phyloP scores from a whole-genome alignment of 2,329 filamentous ascomycete species.

The Diaporthe citri region DNA sequence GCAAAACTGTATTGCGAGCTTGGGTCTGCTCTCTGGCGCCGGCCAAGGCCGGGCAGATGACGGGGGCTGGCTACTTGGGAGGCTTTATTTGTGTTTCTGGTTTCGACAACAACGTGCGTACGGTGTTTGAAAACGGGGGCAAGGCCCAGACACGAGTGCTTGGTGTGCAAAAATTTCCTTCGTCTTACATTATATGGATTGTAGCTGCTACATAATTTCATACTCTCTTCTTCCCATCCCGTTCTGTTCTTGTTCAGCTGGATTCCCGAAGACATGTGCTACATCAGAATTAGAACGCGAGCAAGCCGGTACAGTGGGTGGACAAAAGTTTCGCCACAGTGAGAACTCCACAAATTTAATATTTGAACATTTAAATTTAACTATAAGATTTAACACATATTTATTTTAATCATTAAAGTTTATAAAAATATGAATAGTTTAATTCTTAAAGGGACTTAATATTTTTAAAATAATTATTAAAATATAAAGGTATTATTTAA shows the following conservation, averaged over 20 bases:
- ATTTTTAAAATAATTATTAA: no score
- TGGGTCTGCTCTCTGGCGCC: slow-evolving; percentile 1
- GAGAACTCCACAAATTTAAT: no score
- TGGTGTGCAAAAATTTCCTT: slow-evolving; percentile 4
- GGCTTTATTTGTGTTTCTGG: background rate
- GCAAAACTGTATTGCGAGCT: slow-evolving; percentile 28
- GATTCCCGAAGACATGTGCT: background rate
- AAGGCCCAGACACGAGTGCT: slow-evolving; percentile 8
- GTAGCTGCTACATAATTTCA: slow-evolving; percentile 25
- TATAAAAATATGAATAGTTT: no score
- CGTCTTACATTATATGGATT: slow-evolving; percentile 6
- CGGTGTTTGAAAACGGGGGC: slow-evolving; percentile 17
- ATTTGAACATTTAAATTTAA: no score
- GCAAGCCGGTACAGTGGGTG: background rate
- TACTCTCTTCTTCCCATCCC: slow-evolving; percentile 5
- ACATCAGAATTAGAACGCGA: background rate
- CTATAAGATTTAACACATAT: no score
- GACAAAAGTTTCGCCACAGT: no score
- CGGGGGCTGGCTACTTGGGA: background rate
- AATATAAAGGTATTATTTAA: no score
- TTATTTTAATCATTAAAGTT: no score
- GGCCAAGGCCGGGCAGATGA: slow-evolving; percentile 7
- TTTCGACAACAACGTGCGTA: slow-evolving; percentile 22
- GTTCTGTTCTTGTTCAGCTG: background rate
- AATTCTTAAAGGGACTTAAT: no score